These are phyloP conservation scores for Chlamydomonas applanata DNA, from an alignment of 139 green algal genomes.

Conservation along the genomic window DNA sequence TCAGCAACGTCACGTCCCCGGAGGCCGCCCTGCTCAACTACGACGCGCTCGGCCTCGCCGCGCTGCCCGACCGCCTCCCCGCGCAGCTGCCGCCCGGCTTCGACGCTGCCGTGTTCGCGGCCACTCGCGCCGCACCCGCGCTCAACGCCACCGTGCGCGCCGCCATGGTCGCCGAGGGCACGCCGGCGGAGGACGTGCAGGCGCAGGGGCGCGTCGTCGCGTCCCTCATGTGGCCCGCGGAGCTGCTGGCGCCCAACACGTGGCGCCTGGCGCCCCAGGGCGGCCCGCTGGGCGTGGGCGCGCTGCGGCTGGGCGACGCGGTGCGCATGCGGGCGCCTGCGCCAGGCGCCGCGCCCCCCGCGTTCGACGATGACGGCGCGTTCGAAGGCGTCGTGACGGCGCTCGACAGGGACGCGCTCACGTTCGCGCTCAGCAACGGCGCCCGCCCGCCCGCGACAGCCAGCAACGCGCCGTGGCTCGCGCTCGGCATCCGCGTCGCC, in stretches of 20 bases:
- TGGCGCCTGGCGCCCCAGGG: too few species aligned
- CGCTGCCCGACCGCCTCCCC: neutral
- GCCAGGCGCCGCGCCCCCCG: neutral
- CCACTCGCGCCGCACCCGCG: neutral
- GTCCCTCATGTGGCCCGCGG: neutral
- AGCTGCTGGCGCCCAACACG: neutral
- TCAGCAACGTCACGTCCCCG: constrained; percentile 7
- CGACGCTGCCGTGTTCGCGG: constrained; percentile 3
- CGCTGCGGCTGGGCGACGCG: neutral
- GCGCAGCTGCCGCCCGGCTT: neutral
- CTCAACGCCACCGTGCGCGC: neutral
- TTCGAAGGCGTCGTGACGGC: too few species aligned
- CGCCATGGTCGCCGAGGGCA: neutral
- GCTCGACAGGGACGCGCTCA: too few species aligned
- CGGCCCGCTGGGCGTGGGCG: neutral
- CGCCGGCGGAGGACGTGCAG: neutral
- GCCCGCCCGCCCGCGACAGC: too few species aligned
- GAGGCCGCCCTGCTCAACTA: neutral
- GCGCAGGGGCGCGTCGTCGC: neutral
- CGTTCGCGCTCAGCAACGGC: too few species aligned
- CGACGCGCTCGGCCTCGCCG: neutral
- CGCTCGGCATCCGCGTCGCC: too few species aligned
- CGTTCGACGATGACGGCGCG: neutral
- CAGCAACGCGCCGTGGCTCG: too few species aligned
- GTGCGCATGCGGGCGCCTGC: too few species aligned